Conservation (phyloP, 345 rosid genomes). For the Geranium rotundifolium region DNA sequence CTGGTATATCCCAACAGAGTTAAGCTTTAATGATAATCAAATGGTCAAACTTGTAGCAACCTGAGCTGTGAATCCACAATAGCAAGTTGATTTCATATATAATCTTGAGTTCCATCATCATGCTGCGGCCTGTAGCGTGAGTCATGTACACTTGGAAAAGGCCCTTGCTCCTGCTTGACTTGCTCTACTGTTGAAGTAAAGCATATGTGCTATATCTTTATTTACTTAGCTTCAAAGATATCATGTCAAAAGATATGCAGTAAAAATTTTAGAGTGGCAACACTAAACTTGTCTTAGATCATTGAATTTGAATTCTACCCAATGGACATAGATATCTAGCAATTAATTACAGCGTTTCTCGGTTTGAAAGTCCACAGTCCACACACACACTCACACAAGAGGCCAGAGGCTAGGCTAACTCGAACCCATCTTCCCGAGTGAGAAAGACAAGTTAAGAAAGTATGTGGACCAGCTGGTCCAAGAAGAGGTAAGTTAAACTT, state of each 20-base stretch:
- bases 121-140: background rate
- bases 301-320: background rate
- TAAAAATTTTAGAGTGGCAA: background rate
- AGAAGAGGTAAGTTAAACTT: slow-evolving; percentile 24
- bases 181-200: background rate
- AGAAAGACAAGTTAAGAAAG: no score
- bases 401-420: background rate
- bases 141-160: background rate
- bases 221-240: background rate
- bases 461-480: slow-evolving; percentile 23
- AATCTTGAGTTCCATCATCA: background rate
- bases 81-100: background rate
- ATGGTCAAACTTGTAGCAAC: background rate
- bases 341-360: background rate
- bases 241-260: background rate
- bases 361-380: slow-evolving; percentile 4
- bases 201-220: background rate
- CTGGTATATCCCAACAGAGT: background rate
- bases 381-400: background rate
- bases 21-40: background rate
- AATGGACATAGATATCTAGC: background rate
- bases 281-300: background rate
- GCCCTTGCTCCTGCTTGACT: background rate
- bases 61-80: no score
- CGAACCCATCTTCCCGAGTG: no score